phyloP scores from a whole-genome alignment of 2,329 filamentous ascomycete genomes.

The Aspergillus vadensis region DNA sequence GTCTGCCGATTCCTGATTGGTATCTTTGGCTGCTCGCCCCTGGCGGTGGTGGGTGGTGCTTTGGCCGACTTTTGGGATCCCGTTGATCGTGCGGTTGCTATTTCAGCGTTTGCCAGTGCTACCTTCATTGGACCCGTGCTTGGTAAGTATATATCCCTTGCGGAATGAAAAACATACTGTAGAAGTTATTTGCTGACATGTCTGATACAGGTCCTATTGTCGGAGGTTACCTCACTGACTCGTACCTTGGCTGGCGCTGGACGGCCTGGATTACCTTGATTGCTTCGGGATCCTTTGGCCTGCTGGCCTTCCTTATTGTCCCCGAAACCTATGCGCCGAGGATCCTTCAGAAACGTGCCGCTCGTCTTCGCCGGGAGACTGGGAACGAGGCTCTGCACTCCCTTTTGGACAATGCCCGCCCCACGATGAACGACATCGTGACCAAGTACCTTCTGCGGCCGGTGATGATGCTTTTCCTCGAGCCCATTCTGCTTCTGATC shows the following conservation, averaged over 20 bases:
- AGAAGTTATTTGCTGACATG: background rate
- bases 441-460: conserved; percentile 50
- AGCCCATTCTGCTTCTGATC: conserved; percentile 52
- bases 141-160: conserved; percentile 25
- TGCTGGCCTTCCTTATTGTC: conserved; percentile 49
- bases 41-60: conserved; percentile 54
- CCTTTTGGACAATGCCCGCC: conserved; percentile 46
- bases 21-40: conserved; percentile 53
- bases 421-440: conserved; percentile 42
- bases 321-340: conserved; percentile 55
- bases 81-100: conserved; percentile 49
- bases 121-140: conserved; percentile 55
- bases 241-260: conserved; percentile 59
- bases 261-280: conserved; percentile 59
- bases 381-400: conserved; percentile 50
- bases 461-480: conserved; percentile 50
- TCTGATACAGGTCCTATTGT: conserved; percentile 44
- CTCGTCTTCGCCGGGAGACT: conserved; percentile 50
- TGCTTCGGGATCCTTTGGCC: conserved; percentile 45
- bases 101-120: conserved; percentile 47
- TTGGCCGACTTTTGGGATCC: conserved; percentile 54
- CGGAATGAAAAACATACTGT: background rate
- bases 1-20: conserved; percentile 58
- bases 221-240: conserved; percentile 53
- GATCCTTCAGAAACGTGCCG: conserved; percentile 52